Base-by-base conservation (phyloP, 164 flowering plant genomes). In the Tetrastigma voinierianum region DNA sequence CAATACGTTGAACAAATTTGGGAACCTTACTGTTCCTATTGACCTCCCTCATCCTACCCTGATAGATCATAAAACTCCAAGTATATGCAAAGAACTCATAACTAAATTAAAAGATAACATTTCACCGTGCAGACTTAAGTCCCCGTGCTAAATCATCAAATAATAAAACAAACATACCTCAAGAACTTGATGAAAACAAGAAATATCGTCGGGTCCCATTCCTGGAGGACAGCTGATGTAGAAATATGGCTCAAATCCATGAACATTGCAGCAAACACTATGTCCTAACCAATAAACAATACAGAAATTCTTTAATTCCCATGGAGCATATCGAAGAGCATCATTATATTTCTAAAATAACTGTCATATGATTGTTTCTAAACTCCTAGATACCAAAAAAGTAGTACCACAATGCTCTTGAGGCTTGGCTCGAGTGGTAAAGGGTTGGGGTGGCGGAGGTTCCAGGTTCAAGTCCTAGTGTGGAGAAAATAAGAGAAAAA, bases 221-320 rank as follows among this genome's bases (percentile, higher is more conserved):
- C 97, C 99, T 16, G 81, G 86, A 58, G 90, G 97, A 58, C 99
- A 95, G 73, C 81, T 83, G 59, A 92, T 81, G 73, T 88, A 95
- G 77, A 92, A 95, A 69, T 92, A 95, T n/a, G 99, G 99, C 78
- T 90, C 91, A 70, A 95, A 95, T 10, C n/a, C 99, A 81, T 95
- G 99, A 68, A 95, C 98, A 73, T 74, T 72, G 75, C 97, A 92
- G 77, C 98, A 95, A n/a, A n/a, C n/a, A n/a, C n/a, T n/a, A 57
- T 92, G 90, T 45, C 99, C 99, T 95, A 66, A 61, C 17, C 63
- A 62, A 72, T 17, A 32, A 12, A 23, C 59, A 69, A 49, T 14
- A 51, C 12, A 46, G 19, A 21, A 25, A 56, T 55, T n/a, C 14
- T 45, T n/a, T 24, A 19, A 40, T 19, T 16, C 44, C 2, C 9